Percentiles rank a stretch among this genome's conserved stretches.
phyloP scores from a whole-genome alignment of 2,329 filamentous ascomycete species.

The Cladosporium halotolerans region DNA sequence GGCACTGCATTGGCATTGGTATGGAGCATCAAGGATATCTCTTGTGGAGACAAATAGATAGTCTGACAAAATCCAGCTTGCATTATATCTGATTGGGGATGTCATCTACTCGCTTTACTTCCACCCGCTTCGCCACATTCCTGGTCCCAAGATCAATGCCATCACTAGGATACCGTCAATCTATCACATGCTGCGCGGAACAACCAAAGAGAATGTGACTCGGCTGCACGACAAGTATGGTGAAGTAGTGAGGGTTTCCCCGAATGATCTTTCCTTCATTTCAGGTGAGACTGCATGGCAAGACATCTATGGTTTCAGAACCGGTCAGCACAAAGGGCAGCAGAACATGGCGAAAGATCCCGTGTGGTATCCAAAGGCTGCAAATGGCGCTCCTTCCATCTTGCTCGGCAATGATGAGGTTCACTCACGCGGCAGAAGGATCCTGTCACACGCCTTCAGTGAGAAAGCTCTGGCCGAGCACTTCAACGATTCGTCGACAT shows the following conservation, averaged over 20 bases:
- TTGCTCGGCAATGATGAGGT: conserved; percentile 29
- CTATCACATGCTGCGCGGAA: conserved; percentile 15
- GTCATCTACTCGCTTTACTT: conserved; percentile 37
- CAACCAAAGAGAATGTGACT: conserved; percentile 8
- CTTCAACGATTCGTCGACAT: conserved; percentile 14
- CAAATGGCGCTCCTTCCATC: neutral
- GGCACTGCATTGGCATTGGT: no score
- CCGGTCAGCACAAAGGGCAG: neutral
- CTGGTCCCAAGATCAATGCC: conserved; percentile 32
- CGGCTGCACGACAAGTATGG: conserved; percentile 34
- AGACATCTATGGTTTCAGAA: conserved; percentile 24
- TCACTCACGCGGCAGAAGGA: conserved; percentile 34
- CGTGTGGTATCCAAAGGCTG: conserved; percentile 8
- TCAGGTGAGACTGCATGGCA: conserved; percentile 20
- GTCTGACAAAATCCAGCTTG: no score
- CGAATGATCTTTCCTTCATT: conserved; percentile 34
- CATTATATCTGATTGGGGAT: no score
- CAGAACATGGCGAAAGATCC: conserved; percentile 15
- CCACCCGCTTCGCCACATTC: conserved; percentile 38
- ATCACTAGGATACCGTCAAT: conserved; percentile 17
- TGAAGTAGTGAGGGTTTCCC: conserved; percentile 24
- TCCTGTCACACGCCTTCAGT: conserved; percentile 37
- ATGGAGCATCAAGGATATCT: no score
- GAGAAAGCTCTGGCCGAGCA: conserved; percentile 36
- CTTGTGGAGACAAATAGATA: no score